Base-by-base conservation (phyloP, 495 filamentous ascomycete species). In the Astrothelium macrocarpum region DNA sequence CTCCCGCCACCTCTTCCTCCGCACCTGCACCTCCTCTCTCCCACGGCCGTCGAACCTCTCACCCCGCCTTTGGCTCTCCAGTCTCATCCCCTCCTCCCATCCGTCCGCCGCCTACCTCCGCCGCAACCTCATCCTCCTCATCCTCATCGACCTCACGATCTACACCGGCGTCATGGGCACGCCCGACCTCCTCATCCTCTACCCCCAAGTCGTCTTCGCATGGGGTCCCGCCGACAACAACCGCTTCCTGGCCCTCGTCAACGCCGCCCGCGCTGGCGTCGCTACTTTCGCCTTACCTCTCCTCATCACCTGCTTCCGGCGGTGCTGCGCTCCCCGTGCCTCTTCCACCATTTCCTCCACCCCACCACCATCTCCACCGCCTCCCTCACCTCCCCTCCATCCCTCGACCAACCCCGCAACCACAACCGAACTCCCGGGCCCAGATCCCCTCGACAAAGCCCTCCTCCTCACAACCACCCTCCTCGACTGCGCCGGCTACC, bases 111-210 rank as follows among this genome's bases (percentile, higher is more conserved):
- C 28, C 16, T 20, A 32, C 16, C 62, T 32, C 49, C 34, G 43
- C 49, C 49, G 62, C 49, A 64, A 64, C 49, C 46, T 64, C 25
- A 20, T 64, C 49, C 31, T 46, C 49, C 62, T 64, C 31, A 20
- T 46, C 14, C 31, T 36, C 31, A 59, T 59, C 26, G 53, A 64
- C 49, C 26, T 46, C 26, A 32, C 46, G 11, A 56, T 64, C 45
- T 64, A 39, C 62, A 32, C 31, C 4, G 62, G 43, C 49, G 49
- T 42, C 16, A 64, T 64, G 49, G 62, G 62, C 49, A 34, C 62
- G 4, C 14, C 31, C 12, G 42, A 64, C 3, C 23, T 59, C 43
- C 31, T 64, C 0, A 64, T 64, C 3, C 49, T 64, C 28, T 64
- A 64, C 49, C 42, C 62, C 2, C 31, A 64, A 39, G 18, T 64